Evolutionary conservation across 805 yeast genomes (phyloP).

Genomic region (Vanderwaltozyma polyspora): DNA sequence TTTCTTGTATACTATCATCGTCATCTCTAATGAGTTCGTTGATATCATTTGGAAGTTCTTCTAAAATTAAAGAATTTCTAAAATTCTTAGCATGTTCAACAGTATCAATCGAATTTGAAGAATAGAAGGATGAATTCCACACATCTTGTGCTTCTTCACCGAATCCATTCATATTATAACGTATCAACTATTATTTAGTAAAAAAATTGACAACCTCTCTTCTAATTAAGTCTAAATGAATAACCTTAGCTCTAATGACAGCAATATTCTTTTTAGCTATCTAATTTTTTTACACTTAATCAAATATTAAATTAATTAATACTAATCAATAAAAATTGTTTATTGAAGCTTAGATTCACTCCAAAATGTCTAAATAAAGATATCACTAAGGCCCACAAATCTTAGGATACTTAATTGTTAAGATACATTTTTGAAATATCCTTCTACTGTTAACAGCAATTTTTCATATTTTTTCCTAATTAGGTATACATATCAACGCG

Average conservation of each 20-base stretch:
- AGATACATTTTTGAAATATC: not conserved
- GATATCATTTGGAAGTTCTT: constrained; percentile 14
- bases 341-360: too few species aligned
- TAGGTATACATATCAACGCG: too few species aligned
- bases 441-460: not conserved
- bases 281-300: too few species aligned
- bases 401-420: not conserved
- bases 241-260: too few species aligned
- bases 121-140: constrained; percentile 20
- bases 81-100: constrained; percentile 26
- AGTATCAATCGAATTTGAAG: constrained; percentile 20
- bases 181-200: not conserved
- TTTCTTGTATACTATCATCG: not conserved
- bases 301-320: too few species aligned
- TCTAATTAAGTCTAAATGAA: not conserved
- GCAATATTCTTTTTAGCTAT: too few species aligned
- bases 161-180: not conserved
- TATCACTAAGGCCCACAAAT: too few species aligned
- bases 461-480: not conserved
- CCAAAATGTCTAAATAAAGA: too few species aligned
- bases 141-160: constrained; percentile 11
- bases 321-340: too few species aligned
- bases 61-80: constrained; percentile 24
- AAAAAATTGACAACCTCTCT: too few species aligned
- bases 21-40: not conserved